Conservation (phyloP, 768 basidiomycete species). For the Phallus indusiatus region DNA sequence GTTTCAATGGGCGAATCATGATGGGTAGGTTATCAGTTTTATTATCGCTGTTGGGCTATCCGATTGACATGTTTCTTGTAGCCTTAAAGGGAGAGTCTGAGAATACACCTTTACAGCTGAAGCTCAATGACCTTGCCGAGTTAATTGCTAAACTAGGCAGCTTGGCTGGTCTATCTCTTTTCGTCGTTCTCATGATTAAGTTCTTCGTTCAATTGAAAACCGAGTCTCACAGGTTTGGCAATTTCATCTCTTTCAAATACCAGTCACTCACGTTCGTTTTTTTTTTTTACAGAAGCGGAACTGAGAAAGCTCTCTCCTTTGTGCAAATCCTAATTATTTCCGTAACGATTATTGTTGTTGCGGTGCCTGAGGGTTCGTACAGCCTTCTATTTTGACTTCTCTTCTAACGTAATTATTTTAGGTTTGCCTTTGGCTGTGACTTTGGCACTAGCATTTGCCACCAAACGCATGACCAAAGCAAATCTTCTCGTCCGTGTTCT, state of each 20-base stretch:
- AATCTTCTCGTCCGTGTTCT: constrained; percentile 93
- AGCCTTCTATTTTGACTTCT: neutral
- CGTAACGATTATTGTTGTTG: constrained; percentile 84
- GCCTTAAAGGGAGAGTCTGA: constrained; percentile 82
- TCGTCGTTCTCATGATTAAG: constrained; percentile 79
- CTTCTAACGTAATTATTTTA: constrained; percentile 19
- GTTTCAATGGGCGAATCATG: constrained; percentile 96
- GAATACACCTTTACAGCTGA: constrained; percentile 87
- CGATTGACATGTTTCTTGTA: constrained; percentile 20
- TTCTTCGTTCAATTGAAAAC: constrained; percentile 86
- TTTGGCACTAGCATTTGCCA: constrained; percentile 92
- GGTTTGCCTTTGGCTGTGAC: constrained; percentile 94
- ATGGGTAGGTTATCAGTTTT: constrained; percentile 56
- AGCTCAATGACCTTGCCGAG: constrained; percentile 90
- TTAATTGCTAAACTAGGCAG: constrained; percentile 89
- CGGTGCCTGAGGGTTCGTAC: constrained; percentile 67
- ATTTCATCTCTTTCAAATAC: neutral
- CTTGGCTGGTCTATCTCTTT: constrained; percentile 71
- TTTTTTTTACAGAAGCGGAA: constrained; percentile 26
- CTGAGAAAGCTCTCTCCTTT: constrained; percentile 81
- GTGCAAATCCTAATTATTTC: constrained; percentile 91
- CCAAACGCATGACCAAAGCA: constrained; percentile 95
- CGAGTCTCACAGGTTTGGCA: constrained; percentile 44
- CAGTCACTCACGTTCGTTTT: neutral
- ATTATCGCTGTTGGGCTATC: neutral